Percentiles rank a stretch among this genome's conserved stretches.
These are phyloP conservation scores for Emericellopsis cladophorae DNA, from an alignment of 2,329 filamentous ascomycete species.

Conservation along the genomic window DNA sequence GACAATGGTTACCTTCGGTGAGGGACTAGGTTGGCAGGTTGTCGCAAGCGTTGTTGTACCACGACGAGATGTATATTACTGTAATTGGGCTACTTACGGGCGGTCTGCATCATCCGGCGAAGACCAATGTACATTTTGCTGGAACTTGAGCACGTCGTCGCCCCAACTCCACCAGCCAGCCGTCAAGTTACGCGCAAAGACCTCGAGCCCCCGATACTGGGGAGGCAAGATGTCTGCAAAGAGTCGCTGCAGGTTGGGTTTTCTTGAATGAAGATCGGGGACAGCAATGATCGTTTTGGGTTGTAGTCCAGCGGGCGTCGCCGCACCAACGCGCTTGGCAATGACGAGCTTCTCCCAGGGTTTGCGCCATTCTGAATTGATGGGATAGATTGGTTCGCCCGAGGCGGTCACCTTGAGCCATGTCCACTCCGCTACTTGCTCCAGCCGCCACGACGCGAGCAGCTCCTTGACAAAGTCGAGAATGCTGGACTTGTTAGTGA, in stretches of 20 bases:
- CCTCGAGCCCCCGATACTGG: conserved; percentile 50
- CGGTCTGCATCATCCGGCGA: background rate
- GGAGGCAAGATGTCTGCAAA: conserved; percentile 41
- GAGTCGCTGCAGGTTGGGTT: conserved; percentile 55
- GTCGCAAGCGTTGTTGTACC: too few species aligned
- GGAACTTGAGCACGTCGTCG: conserved; percentile 59
- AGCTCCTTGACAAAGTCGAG: conserved; percentile 40
- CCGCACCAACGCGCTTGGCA: conserved; percentile 28
- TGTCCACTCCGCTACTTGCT: conserved; percentile 57
- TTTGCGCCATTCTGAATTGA: conserved; percentile 54
- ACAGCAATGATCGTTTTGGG: conserved; percentile 53
- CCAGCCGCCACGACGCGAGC: conserved; percentile 55
- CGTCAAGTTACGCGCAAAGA: conserved; percentile 65
- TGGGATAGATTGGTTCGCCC: conserved; percentile 51
- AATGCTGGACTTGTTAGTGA: conserved; percentile 58
- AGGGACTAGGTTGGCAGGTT: too few species aligned
- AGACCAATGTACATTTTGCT: conserved; percentile 42
- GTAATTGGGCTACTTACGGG: too few species aligned
- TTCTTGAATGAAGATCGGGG: conserved; percentile 67
- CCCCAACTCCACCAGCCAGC: conserved; percentile 73
- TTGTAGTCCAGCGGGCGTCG: conserved; percentile 10
- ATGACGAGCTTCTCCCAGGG: conserved; percentile 66
- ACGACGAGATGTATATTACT: too few species aligned
- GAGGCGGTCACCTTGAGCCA: conserved; percentile 61
- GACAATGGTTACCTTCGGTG: too few species aligned